A percentile compares a stretch with the other conserved stretches of the same genome.
phyloP scores from a whole-genome alignment of 2,329 filamentous ascomycete genomes.

The Thielaviopsis punctulata region DNA sequence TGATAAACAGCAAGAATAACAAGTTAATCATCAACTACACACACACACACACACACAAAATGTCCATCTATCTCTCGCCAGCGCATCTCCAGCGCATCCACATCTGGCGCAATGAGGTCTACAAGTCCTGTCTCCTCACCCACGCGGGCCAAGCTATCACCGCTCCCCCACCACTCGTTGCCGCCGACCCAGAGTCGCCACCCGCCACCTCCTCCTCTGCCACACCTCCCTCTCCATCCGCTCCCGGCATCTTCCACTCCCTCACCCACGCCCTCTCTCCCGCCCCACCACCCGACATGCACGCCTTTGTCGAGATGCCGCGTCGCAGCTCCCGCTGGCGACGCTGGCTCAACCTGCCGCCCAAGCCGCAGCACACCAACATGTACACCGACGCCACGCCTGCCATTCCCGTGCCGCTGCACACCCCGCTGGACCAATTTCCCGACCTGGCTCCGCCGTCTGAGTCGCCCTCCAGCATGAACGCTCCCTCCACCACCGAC shows the following conservation, averaged over 20 bases:
- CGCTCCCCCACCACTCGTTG: slow-evolving; percentile 17
- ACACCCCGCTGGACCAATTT: slow-evolving; percentile 2
- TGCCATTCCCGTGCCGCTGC: slow-evolving; percentile 6
- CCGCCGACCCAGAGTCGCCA: slow-evolving; percentile 17
- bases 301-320: slow-evolving; percentile 14
- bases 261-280: slow-evolving; percentile 15
- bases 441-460: slow-evolving; percentile 1
- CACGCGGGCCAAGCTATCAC: slow-evolving; percentile 18
- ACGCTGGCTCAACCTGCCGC: slow-evolving; percentile 13
- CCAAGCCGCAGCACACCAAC: slow-evolving; percentile 11
- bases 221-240: slow-evolving; percentile 11
- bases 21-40: too few species aligned
- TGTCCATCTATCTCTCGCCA: slow-evolving; percentile 11
- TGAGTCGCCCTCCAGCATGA: background rate
- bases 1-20: too few species aligned
- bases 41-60: background rate
- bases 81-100: slow-evolving; percentile 26
- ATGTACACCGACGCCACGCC: slow-evolving; percentile 13
- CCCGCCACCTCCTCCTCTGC: slow-evolving; percentile 13
- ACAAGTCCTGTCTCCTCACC: slow-evolving; percentile 18
- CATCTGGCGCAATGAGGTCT: slow-evolving; percentile 34
- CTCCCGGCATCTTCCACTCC: slow-evolving; percentile 17
- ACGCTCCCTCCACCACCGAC: slow-evolving; percentile 9
- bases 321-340: slow-evolving; percentile 11
- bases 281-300: slow-evolving; percentile 14